phyloP scores from a whole-genome alignment of 345 rosid species.

The Mercurialis annua region DNA sequence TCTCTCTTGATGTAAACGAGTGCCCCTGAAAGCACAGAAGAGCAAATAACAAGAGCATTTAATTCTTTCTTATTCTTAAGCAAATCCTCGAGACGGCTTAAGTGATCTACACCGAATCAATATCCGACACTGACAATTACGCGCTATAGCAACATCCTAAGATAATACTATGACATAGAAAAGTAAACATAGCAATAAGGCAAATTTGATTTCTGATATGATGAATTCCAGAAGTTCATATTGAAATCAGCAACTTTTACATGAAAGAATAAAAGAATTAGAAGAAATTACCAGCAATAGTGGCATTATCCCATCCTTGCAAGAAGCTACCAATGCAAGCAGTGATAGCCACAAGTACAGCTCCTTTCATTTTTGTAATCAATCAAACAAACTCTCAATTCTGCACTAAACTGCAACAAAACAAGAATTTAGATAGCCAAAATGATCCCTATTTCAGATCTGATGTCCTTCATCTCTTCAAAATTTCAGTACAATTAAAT shows the following conservation, averaged over 20 bases:
- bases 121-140: too few relatives aligned
- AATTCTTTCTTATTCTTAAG: too few relatives aligned
- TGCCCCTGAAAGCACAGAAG: conserved; percentile 53
- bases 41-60: conserved; percentile 14
- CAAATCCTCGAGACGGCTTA: too few relatives aligned
- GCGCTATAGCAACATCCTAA: background rate
- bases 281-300: conserved; percentile 74
- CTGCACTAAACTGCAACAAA: conserved; percentile 27
- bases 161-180: background rate
- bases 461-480: background rate
- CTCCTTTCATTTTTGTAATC: conserved; percentile 62
- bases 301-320: conserved; percentile 99
- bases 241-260: background rate
- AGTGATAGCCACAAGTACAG: conserved; percentile 83
- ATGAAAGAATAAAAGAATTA: conserved; percentile 5
- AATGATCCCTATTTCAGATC: conserved; percentile 13
- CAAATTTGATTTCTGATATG: background rate
- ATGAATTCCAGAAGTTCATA: background rate
- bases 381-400: conserved; percentile 19
- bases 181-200: background rate
- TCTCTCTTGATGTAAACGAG: conserved; percentile 80
- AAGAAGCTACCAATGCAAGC: conserved; percentile 92
- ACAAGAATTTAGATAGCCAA: conserved; percentile 16
- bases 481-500: background rate
- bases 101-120: too few relatives aligned